Conservation (phyloP, 768 basidiomycete genomes). For the Agrocybe chaxingu region DNA sequence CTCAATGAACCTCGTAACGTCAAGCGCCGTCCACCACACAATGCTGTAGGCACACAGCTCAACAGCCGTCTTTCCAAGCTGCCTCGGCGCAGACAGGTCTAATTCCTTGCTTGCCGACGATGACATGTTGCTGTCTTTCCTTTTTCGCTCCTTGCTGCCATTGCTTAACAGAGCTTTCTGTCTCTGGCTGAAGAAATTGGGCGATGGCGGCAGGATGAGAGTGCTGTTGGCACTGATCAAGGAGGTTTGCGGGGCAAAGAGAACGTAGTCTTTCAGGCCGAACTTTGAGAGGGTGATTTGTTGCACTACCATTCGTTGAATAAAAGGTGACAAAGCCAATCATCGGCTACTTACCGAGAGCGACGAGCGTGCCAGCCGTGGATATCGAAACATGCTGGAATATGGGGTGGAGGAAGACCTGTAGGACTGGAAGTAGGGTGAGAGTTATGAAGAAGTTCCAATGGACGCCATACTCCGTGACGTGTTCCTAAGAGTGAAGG, state of each 20-base stretch:
- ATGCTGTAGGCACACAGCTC: constrained; percentile 75
- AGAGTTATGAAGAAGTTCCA: constrained; percentile 99
- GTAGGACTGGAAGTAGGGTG: constrained; percentile 71
- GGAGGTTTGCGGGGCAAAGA: constrained; percentile 58
- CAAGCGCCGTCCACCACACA: constrained; percentile 74
- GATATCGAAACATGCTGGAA: constrained; percentile 56
- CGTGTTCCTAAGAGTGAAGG: constrained; percentile 64
- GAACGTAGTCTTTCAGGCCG: constrained; percentile 60
- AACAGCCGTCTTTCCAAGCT: constrained; percentile 70
- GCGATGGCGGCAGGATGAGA: constrained; percentile 68
- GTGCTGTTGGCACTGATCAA: constrained; percentile 80
- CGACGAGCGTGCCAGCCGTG: constrained; percentile 58
- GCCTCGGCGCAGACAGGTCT: constrained; percentile 36
- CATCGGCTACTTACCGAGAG: constrained; percentile 41
- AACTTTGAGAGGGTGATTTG: constrained; percentile 58
- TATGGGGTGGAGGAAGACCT: constrained; percentile 67
- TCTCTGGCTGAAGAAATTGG: constrained; percentile 64
- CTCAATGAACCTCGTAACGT: constrained; percentile 28
- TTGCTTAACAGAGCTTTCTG: constrained; percentile 29
- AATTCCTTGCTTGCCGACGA: constrained; percentile 8
- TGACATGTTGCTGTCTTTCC: constrained; percentile 8
- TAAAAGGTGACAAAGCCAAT: neutral
- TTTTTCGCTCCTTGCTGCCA: constrained; percentile 1
- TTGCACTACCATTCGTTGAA: constrained; percentile 50
- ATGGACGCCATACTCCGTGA: constrained; percentile 92